Evolutionary conservation across 805 yeast genomes (phyloP), one percentile per base, ranked within the genome.

Genomic region (Suhomyces emberorum): DNA sequence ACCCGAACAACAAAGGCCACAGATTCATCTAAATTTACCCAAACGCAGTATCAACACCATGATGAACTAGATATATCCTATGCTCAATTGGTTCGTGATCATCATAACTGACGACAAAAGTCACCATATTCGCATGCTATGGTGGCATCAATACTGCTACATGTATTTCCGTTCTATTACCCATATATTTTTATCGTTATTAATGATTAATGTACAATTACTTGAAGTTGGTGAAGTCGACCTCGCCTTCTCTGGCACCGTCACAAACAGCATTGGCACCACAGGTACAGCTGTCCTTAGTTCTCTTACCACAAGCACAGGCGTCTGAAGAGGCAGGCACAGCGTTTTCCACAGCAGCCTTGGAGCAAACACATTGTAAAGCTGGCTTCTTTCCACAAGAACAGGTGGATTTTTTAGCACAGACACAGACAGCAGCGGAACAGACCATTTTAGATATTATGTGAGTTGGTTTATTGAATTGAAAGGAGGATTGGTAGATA

Each of bases 361-460:
- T 69, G 37, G 63, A 60, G 63, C 83, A 77, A 59, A 58, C 65
- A 56, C 83, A 77, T 43, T 74, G 59, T 51, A 72, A 69, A 38
- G 83, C 83, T 24, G 83, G 78, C 44, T 69, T 69, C 38, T 72
- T 67, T 14, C 80, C 81, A 58, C 83, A 77, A 16, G 83, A 77
- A 62, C 83, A 77, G 46, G 76, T 75, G 46, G 83, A 80, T 46
- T 74, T 75, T 43, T 71, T 55, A 47, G 83, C 81, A 53, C 83
- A 77, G 51, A 74, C 70, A 57, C 83, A 77, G 34, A 38, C 23
- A 29, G 40, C 26, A 45, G 49, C 42, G 22, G 49, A 42, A 35
- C 49, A 45, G 31, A 36, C 39, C 49, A 45, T 45, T 38, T 22
- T 36, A 27, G 15, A 24, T 33, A 23, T 23, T 15, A 9, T 12